phyloP scores from a whole-genome alignment of 1,284 basidiomycete species.

The Wallemia ichthyophaga region DNA sequence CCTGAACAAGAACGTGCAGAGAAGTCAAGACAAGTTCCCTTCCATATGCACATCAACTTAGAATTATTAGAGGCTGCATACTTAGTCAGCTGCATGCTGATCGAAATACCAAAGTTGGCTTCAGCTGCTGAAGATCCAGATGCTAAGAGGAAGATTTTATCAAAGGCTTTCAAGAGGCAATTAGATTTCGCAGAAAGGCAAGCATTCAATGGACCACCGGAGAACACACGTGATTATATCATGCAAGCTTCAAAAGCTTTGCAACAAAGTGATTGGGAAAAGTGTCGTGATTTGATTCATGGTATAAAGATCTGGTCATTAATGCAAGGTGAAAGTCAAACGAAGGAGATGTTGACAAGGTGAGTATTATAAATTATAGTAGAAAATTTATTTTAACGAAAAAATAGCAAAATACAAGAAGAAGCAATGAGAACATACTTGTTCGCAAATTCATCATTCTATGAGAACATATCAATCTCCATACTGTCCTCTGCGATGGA shows the following conservation, averaged over 20 bases:
- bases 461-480: slow-evolving; percentile 62
- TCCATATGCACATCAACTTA: slow-evolving; percentile 99
- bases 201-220: slow-evolving; percentile 91
- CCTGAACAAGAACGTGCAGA: slow-evolving; percentile 94
- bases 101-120: slow-evolving; percentile 83
- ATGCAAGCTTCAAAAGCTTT: slow-evolving; percentile 96
- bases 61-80: slow-evolving; percentile 92
- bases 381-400: slow-evolving; percentile 2
- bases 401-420: slow-evolving; percentile 67
- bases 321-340: slow-evolving; percentile 60
- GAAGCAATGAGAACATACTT: slow-evolving; percentile 89
- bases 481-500: slow-evolving; percentile 68
- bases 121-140: slow-evolving; percentile 69
- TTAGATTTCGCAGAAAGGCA: slow-evolving; percentile 93
- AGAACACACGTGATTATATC: slow-evolving; percentile 94
- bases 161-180: slow-evolving; percentile 78
- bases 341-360: slow-evolving; percentile 83
- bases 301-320: slow-evolving; percentile 95
- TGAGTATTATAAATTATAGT: slow-evolving; percentile 19
- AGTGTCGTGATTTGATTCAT: slow-evolving; percentile 67
- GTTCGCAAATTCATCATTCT: slow-evolving; percentile 91
- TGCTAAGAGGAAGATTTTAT: slow-evolving; percentile 62
- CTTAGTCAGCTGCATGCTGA: slow-evolving; percentile 90
- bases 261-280: slow-evolving; percentile 90
- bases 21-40: slow-evolving; percentile 78